Evolutionary conservation across 2,329 filamentous ascomycete species (phyloP).

Genomic region (Oidium heveae): DNA sequence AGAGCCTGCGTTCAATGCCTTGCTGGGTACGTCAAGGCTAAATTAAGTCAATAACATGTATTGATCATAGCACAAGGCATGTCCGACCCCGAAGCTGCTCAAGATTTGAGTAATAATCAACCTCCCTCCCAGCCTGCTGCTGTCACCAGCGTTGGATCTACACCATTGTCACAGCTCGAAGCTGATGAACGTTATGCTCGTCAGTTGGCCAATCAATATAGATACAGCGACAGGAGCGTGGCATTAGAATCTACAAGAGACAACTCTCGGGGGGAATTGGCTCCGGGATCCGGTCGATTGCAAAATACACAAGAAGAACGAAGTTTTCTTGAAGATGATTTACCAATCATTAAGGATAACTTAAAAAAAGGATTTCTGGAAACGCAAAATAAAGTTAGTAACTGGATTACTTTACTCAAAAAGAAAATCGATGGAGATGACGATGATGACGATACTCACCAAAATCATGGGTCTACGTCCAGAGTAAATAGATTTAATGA

Average conservation of each 20-base stretch:
- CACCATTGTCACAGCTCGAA: slow-evolving; percentile 56
- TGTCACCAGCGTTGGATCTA: slow-evolving; percentile 21
- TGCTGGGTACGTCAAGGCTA: slow-evolving; percentile 36
- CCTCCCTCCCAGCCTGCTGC: slow-evolving; percentile 56
- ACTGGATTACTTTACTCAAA: slow-evolving; percentile 74
- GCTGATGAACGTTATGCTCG: slow-evolving; percentile 80
- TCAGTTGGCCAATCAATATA: slow-evolving; percentile 75
- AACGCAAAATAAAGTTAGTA: slow-evolving; percentile 78
- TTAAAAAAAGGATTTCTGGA: slow-evolving; percentile 85
- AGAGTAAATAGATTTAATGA: slow-evolving; percentile 25
- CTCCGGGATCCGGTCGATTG: slow-evolving; percentile 26
- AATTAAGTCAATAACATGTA: background rate
- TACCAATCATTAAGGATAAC: slow-evolving; percentile 80
- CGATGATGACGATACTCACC: slow-evolving; percentile 23
- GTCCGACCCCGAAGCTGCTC: slow-evolving; percentile 50
- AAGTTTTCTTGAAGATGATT: slow-evolving; percentile 87
- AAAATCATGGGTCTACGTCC: slow-evolving; percentile 11
- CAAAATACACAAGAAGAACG: slow-evolving; percentile 42
- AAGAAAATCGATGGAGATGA: slow-evolving; percentile 86
- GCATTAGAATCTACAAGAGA: slow-evolving; percentile 30
- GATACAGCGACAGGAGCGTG: slow-evolving; percentile 23
- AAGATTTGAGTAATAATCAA: slow-evolving; percentile 37
- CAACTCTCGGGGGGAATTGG: slow-evolving; percentile 12
- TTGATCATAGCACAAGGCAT: slow-evolving; percentile 27
- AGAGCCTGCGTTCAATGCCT: slow-evolving; percentile 84